These are phyloP conservation scores for Houttuynia cordata DNA, from an alignment of 164 flowering plant species.

Conservation along the genomic window DNA sequence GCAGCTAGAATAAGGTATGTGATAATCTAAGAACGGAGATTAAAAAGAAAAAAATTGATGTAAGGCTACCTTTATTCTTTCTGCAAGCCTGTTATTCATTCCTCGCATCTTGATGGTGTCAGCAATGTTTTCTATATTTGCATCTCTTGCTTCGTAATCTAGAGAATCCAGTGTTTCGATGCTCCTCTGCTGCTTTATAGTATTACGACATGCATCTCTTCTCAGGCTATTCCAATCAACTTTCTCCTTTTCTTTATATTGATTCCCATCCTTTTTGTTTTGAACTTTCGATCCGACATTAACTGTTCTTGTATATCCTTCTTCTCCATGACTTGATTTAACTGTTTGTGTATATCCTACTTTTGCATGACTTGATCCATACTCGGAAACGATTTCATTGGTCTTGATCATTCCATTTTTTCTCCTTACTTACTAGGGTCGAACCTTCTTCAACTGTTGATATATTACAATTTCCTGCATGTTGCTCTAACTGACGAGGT, in stretches of 20 bases:
- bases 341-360: not conserved
- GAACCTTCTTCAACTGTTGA: not conserved
- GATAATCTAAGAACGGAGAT: not conserved
- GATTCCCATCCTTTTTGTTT: constrained; percentile 20
- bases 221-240: constrained; percentile 65
- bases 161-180: constrained; percentile 37
- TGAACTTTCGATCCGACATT: not conserved
- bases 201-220: constrained; percentile 25
- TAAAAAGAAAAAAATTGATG: not conserved
- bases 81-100: constrained; percentile 48
- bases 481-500: not conserved
- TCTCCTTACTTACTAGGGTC: not conserved
- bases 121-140: constrained; percentile 38
- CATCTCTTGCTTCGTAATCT: constrained; percentile 62
- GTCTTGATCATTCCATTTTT: not conserved
- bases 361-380: not conserved
- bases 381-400: not conserved
- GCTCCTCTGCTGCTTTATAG: constrained; percentile 23
- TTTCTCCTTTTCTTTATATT: constrained; percentile 22
- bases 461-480: not conserved
- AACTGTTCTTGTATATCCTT: not conserved
- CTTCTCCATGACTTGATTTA: not conserved
- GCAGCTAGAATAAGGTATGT: no score
- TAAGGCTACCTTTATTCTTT: constrained; percentile 48
- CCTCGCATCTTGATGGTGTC: constrained; percentile 52